phyloP scores from a whole-genome alignment of 1,284 basidiomycete genomes.

The Moniliophthora roreri region DNA sequence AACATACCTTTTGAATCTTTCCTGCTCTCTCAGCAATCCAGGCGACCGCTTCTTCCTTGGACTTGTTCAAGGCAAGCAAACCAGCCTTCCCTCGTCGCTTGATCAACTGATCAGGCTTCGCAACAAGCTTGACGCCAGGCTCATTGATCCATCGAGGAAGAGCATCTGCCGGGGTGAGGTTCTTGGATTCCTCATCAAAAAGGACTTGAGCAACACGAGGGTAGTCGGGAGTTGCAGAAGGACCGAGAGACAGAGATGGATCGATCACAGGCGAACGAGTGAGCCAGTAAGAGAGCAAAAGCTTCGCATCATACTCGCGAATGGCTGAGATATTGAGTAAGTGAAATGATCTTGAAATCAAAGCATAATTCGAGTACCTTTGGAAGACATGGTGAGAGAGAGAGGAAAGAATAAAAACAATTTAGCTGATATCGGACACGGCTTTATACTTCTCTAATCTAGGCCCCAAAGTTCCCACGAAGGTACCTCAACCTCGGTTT shows the following conservation, averaged over 20 bases:
- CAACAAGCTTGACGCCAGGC: constrained; percentile 75
- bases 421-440: neutral
- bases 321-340: constrained; percentile 55
- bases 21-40: constrained; percentile 94
- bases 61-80: constrained; percentile 91
- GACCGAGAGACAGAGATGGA: constrained; percentile 30
- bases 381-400: constrained; percentile 30
- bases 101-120: constrained; percentile 97
- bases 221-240: constrained; percentile 64
- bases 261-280: constrained; percentile 75
- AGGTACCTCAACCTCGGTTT: neutral
- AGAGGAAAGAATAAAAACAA: constrained; percentile 7
- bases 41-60: constrained; percentile 80
- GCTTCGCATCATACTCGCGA: constrained; percentile 94
- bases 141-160: constrained; percentile 82
- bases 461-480: constrained; percentile 16
- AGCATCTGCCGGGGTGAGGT: constrained; percentile 77
- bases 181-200: constrained; percentile 84
- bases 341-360: constrained; percentile 7
- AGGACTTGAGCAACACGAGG: constrained; percentile 78
- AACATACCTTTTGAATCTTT: constrained; percentile 83
- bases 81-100: constrained; percentile 99
- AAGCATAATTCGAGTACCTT: constrained; percentile 24
- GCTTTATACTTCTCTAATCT: constrained; percentile 1
- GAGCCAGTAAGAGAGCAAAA: constrained; percentile 92